A percentile compares a stretch with the other conserved stretches of the same genome.
phyloP scores from a whole-genome alignment of 1,284 basidiomycete genomes.

The Tylopilus orsonianus region DNA sequence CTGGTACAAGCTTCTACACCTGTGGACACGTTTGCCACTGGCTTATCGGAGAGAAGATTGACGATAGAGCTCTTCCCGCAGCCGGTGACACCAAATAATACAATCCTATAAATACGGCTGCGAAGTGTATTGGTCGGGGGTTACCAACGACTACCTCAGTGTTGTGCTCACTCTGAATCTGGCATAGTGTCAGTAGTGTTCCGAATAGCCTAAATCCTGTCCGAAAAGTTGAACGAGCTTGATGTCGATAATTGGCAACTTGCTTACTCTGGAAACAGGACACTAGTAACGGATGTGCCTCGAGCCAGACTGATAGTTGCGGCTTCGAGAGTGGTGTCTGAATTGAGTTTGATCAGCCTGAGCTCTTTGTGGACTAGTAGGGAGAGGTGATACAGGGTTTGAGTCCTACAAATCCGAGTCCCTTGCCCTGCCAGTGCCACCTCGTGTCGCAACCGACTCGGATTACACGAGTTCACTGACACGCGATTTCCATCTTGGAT shows the following conservation, averaged over 20 bases:
- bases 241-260: not conserved
- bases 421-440: slow-evolving; percentile 12
- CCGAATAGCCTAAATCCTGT: slow-evolving; percentile 2
- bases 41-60: slow-evolving; percentile 26
- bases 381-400: not conserved
- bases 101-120: slow-evolving; percentile 30
- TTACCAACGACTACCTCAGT: not conserved
- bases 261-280: slow-evolving; percentile 9
- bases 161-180: slow-evolving; percentile 18
- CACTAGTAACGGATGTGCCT: not conserved
- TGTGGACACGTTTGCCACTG: slow-evolving; percentile 23
- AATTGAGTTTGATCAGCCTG: not conserved
- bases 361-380: not conserved
- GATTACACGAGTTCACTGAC: no score
- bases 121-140: slow-evolving; percentile 8
- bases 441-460: no score
- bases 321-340: not conserved
- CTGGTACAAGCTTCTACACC: slow-evolving; percentile 29
- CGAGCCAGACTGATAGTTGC: not conserved
- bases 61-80: slow-evolving; percentile 32
- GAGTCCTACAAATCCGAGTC: slow-evolving; percentile 5
- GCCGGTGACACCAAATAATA: slow-evolving; percentile 28
- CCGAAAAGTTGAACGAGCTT: not conserved
- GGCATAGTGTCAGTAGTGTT: slow-evolving; percentile 5
- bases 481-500: slow-evolving; percentile 20